phyloP scores from a whole-genome alignment of 345 rosid genomes.

The Acer saccharum region DNA sequence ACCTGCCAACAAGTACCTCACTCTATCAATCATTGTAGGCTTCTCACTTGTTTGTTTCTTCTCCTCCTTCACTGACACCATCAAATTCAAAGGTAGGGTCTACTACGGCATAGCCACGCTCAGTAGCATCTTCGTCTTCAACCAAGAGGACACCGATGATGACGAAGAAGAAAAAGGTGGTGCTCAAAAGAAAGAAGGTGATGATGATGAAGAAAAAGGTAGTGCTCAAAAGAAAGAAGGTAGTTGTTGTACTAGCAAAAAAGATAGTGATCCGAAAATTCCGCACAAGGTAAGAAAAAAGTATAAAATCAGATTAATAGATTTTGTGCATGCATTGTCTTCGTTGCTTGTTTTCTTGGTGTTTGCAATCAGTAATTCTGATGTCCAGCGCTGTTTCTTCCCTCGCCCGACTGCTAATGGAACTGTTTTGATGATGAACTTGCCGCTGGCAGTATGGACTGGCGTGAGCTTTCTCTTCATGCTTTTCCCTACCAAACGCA shows the following conservation, averaged over 20 bases:
- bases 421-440: constrained; percentile 22
- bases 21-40: constrained; percentile 23
- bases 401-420: constrained; percentile 21
- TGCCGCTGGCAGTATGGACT: constrained; percentile 43
- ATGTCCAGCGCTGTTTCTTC: constrained; percentile 49
- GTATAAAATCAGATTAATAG: constrained; percentile 28
- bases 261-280: no score
- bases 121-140: constrained; percentile 35
- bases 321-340: constrained; percentile 51
- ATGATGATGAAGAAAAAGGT: neutral
- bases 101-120: constrained; percentile 49
- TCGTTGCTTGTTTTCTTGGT: constrained; percentile 54
- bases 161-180: neutral
- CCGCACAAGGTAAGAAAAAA: no score
- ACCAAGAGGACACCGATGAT: neutral
- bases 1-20: constrained; percentile 35
- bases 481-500: constrained; percentile 55
- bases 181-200: no score
- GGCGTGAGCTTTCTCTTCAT: constrained; percentile 43
- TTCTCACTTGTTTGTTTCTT: constrained; percentile 43
- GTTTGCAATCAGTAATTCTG: constrained; percentile 40
- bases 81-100: constrained; percentile 33
- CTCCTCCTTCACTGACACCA: constrained; percentile 59
- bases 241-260: no score
- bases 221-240: neutral